Base-by-base conservation (phyloP, 352 stramenopile species). In the Phytophthora melonis region DNA sequence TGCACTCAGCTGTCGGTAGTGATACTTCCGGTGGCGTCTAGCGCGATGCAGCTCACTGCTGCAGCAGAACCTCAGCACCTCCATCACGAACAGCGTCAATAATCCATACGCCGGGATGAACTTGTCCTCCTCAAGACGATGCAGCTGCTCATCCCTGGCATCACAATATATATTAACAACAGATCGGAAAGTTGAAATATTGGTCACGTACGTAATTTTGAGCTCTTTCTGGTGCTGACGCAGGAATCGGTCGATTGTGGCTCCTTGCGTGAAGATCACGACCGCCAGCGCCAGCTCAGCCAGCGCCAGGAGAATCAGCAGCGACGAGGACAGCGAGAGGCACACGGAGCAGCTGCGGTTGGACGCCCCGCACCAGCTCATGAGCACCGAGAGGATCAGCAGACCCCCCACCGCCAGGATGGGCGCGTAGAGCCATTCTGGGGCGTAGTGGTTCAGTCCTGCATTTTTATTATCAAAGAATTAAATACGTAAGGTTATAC, bases 341-440 rank as follows among this genome's bases (percentile, higher is more conserved):
- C 84, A 85, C 23, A 72, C 18, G 8, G 74, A 80, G 73, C 78
- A 91, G 64, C 71, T 83, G 19, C 62, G 68, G 65, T 83, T 80
- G 19, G 83, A 83, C 6, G 84, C 72, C 7, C 86, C 86, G 36
- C 83, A 93, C 86, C 86, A 93, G 56, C 86, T 93, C 76, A 92
- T 82, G 2, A 82, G 39, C 5, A 77, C 69, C 11, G 82, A 82
- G 7, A 91, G 36, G 25, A 90, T 53, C 27, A 92, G 70, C 10
- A 93, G 56, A 16, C 58, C 62, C 18, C 86, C 86, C 13, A 92
- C 80, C 0, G 70, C 75, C 52, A 92, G 70, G 43, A 93, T 86
- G 10, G 86, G 86, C 6, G 21, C 79, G 55, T 91, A 93, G 23
- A 93, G 80, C 86, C 86, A 93, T 67, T 84, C 78, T 4, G 86